Base-by-base conservation (phyloP, 768 basidiomycete genomes). In the Lentinula sp. region DNA sequence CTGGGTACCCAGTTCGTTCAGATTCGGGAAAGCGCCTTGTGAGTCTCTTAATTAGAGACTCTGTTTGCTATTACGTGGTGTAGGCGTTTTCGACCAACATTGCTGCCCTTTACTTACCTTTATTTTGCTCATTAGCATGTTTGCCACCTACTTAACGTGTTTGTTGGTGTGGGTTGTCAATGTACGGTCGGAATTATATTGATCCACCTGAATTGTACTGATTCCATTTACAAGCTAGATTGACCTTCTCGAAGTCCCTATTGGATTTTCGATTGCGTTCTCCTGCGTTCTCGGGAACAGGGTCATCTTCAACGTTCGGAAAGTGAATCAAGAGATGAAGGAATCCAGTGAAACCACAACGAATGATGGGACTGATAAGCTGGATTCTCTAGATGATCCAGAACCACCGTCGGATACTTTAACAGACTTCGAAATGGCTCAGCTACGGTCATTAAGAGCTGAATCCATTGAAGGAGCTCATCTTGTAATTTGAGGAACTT, bases 231-330 rank as follows among this genome's bases (percentile, higher is more conserved):
- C 49, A 9, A 36, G 13, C 62, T 28, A 81, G 80, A 55, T 67
- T 49, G 67, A 65, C 8, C 74, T 80, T 6, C 66, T 82, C 13
- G 84, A 84, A 70, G 77, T 83, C 23, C 81, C 84, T 0, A 77
- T 85, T 60, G 82, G 81, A 13, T 86, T 85, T 69, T 76, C 82
- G 3, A 75, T 84, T 20, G 82, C 84, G 1, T 73, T 86, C 70
- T 82, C 84, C 0, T 84, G 81, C 66, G 79, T 83, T 6, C 73
- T 85, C 57, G 76, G 81, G n/a, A 85, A 81, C 66, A 74, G 84
- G 20, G 75, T 85, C 13, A 77, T 82, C 28, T 73, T 85, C 36
- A 85, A 85, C 63, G 80, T 85, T 32, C 81, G 83, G 9, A 67
- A 72, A 51, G 71, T 77, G 15, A 76, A 74, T 51, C 69, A 69